Evolutionary conservation across 2,329 filamentous ascomycete species (phyloP).

Genomic region (Aspergillus sp.): DNA sequence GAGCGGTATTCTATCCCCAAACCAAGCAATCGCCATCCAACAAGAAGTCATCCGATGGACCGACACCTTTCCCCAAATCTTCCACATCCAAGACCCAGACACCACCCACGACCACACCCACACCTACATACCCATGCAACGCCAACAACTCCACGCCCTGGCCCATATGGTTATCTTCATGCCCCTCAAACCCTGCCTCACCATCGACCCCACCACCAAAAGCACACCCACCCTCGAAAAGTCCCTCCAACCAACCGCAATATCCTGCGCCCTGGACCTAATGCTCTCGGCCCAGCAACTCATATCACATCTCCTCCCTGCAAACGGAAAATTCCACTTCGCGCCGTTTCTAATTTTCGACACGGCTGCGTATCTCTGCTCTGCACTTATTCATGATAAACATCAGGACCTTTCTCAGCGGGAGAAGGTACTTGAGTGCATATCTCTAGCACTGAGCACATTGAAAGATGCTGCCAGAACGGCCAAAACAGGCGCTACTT

Average conservation of each 20-base stretch:
- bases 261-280: slow-evolving; percentile 49
- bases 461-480: slow-evolving; percentile 26
- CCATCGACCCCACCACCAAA: slow-evolving; percentile 27
- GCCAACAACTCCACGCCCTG: slow-evolving; percentile 49
- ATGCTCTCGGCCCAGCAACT: slow-evolving; percentile 45
- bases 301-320: slow-evolving; percentile 44
- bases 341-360: slow-evolving; percentile 56
- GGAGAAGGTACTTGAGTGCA: slow-evolving; percentile 44
- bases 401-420: slow-evolving; percentile 44
- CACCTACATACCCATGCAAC: slow-evolving; percentile 50
- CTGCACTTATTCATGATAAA: slow-evolving; percentile 54
- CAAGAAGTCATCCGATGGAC: slow-evolving; percentile 48
- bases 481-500: slow-evolving; percentile 29
- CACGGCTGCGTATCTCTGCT: slow-evolving; percentile 54
- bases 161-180: slow-evolving; percentile 50
- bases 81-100: slow-evolving; percentile 45
- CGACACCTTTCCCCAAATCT: slow-evolving; percentile 45
- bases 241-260: slow-evolving; percentile 43
- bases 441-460: slow-evolving; percentile 41
- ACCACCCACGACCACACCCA: slow-evolving; percentile 43
- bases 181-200: slow-evolving; percentile 51
- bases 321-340: slow-evolving; percentile 53
- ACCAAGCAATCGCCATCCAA: slow-evolving; percentile 32
- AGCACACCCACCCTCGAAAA: slow-evolving; percentile 38
- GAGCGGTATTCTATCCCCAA: slow-evolving; percentile 12